phyloP scores from a whole-genome alignment of 345 rosid genomes.

The Citrus sp. region DNA sequence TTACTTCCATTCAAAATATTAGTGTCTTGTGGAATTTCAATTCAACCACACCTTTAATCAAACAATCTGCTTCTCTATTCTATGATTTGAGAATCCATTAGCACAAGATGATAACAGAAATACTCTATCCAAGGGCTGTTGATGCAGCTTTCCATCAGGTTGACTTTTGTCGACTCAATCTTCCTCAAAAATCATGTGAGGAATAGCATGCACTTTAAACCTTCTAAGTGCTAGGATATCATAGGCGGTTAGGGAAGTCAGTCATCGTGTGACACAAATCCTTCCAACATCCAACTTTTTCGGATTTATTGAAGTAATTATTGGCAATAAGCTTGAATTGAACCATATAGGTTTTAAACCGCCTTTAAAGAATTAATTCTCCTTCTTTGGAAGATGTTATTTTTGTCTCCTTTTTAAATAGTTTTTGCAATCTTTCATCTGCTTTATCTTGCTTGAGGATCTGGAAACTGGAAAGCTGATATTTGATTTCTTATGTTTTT shows the following conservation, averaged over 20 bases:
- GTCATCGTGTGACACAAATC: background rate
- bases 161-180: background rate
- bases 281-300: background rate
- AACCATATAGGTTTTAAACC: background rate
- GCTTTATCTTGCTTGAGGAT: background rate
- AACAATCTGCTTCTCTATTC: background rate
- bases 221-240: background rate
- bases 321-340: background rate
- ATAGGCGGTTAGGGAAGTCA: background rate
- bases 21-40: background rate
- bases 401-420: background rate
- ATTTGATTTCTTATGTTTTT: background rate
- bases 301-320: background rate
- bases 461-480: background rate
- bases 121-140: background rate
- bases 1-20: background rate
- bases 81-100: background rate
- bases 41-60: background rate
- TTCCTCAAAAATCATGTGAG: background rate
- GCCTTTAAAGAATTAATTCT: background rate
- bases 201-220: background rate
- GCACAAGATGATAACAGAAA: background rate
- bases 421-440: background rate
- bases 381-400: background rate
- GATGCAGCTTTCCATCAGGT: background rate